A percentile compares a stretch with the other conserved stretches of the same genome.
phyloP scores from a whole-genome alignment of 1,284 basidiomycete genomes.

The Testicularia cyperi region DNA sequence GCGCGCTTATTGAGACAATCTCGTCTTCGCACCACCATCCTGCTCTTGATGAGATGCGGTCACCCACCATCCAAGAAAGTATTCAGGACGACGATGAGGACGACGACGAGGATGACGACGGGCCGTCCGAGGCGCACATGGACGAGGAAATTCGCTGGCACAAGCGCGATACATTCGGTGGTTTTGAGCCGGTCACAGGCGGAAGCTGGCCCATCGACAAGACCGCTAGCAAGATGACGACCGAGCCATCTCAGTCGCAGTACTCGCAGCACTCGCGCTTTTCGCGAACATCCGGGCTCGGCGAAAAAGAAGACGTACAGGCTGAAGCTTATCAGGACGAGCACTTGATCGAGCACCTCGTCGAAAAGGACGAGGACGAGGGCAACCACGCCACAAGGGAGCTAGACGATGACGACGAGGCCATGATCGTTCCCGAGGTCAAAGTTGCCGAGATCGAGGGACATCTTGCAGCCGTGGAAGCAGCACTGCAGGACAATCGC shows the following conservation, averaged over 20 bases:
- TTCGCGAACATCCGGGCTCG: slow-evolving; percentile 9
- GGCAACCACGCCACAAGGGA: too few species aligned
- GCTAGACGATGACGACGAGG: slow-evolving; percentile 20
- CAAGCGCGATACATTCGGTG: slow-evolving; percentile 28
- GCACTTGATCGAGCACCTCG: not conserved
- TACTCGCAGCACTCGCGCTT: slow-evolving; percentile 21
- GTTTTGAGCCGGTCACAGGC: slow-evolving; percentile 5
- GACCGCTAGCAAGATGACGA: not conserved
- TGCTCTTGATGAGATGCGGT: too few species aligned
- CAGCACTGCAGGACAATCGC: slow-evolving; percentile 28
- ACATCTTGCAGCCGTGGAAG: slow-evolving; percentile 33
- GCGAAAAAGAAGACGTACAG: slow-evolving; percentile 1
- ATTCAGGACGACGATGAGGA: slow-evolving; percentile 1
- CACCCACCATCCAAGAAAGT: not conserved
- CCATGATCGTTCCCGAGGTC: slow-evolving; percentile 24
- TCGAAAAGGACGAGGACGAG: not conserved
- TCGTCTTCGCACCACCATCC: not conserved
- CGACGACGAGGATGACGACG: not conserved
- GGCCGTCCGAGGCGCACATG: too few species aligned
- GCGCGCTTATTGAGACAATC: not conserved
- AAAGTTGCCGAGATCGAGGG: slow-evolving; percentile 34
- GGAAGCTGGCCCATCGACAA: not conserved
- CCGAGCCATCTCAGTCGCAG: too few species aligned
- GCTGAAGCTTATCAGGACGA: not conserved
- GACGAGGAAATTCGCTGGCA: not conserved